Evolutionary conservation across 371 early-diverging fungal genomes (phyloP), one percentile per base, ranked within the genome.

Genomic region (Chytridium lagenaria): DNA sequence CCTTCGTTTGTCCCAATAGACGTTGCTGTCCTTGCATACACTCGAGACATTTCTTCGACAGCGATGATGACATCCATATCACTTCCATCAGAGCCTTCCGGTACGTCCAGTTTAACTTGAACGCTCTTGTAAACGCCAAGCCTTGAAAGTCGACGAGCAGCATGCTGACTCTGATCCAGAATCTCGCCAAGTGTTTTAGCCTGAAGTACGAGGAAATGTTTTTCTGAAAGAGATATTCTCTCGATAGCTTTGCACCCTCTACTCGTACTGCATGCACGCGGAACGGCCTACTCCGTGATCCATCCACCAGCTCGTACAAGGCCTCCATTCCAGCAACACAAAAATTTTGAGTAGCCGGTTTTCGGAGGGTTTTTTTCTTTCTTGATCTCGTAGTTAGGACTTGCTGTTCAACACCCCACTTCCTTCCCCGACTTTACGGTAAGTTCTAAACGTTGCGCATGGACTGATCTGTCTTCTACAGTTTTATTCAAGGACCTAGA

Each of bases 1-100:
- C 93, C 94, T 80, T 94, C 95, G 69, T 90, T 87, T 64, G 90
- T 91, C 36, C 92, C 92, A 39, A 94, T 86, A 55, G 92, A 92
- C 3, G 94, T 93, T 36, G 93, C 94, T 26, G 94, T 94, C 74
- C 85, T 88, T 68, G 93, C 84, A 78, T 83, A 89, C 16, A 92
- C 74, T 59, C 94, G 83, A 52, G 88, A 87, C 50, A 85, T 83
- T 70, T 94, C 94, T 70, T 88, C 84, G 70, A 94, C 88, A 38
- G 79, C 80, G 61, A 94, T 83, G 2, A 87, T 83, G 3, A 95
- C 89, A 74, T 92, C 89, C 38, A 93, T 85, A 19, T 80, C 61
- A 26, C 83, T 80, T 78, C 84, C 87, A 55, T 26, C 26, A 23
- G 57, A 55, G 22, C 66, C 78, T 36, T 86, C 85, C 37, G n/a